Evolutionary conservation across 768 basidiomycete genomes (phyloP).

Genomic region (Hemileccinum rubropunctum): DNA sequence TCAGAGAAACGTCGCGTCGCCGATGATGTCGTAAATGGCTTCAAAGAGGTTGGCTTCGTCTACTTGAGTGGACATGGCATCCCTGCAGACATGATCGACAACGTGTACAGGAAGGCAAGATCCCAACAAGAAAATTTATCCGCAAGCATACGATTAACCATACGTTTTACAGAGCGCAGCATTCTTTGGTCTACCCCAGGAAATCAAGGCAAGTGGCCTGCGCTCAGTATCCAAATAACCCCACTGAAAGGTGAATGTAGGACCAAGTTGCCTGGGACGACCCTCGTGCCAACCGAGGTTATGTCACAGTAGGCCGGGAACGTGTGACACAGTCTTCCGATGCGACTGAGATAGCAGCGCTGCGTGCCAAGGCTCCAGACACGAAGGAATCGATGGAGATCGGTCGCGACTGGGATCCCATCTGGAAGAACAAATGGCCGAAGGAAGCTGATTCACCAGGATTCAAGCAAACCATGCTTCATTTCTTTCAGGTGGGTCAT

Average conservation of each 20-base stretch:
- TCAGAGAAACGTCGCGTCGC: constrained; percentile 63
- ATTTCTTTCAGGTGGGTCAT: constrained; percentile 62
- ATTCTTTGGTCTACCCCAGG: constrained; percentile 67
- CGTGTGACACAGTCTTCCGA: constrained; percentile 74
- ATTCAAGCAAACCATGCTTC: constrained; percentile 71
- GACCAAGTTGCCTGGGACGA: constrained; percentile 75
- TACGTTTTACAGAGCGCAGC: constrained; percentile 55
- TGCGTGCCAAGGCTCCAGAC: constrained; percentile 77
- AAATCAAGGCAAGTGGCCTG: constrained; percentile 48
- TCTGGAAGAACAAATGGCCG: constrained; percentile 83
- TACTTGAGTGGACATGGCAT: constrained; percentile 78
- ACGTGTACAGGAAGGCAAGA: constrained; percentile 63
- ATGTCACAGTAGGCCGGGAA: constrained; percentile 78
- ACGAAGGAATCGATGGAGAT: constrained; percentile 89
- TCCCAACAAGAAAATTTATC: constrained; percentile 3
- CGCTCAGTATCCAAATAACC: background rate
- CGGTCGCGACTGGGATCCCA: constrained; percentile 76
- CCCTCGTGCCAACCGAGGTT: constrained; percentile 82
- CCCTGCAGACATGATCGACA: constrained; percentile 49
- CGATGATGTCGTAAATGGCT: constrained; percentile 66
- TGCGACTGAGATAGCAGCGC: constrained; percentile 64
- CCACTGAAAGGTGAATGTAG: constrained; percentile 31
- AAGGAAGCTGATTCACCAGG: constrained; percentile 54
- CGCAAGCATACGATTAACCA: background rate
- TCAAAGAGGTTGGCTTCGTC: constrained; percentile 79